Evolutionary conservation across 352 stramenopile species (phyloP), one percentile per base, ranked within the genome.

Genomic region (Globisporangium irregulare): DNA sequence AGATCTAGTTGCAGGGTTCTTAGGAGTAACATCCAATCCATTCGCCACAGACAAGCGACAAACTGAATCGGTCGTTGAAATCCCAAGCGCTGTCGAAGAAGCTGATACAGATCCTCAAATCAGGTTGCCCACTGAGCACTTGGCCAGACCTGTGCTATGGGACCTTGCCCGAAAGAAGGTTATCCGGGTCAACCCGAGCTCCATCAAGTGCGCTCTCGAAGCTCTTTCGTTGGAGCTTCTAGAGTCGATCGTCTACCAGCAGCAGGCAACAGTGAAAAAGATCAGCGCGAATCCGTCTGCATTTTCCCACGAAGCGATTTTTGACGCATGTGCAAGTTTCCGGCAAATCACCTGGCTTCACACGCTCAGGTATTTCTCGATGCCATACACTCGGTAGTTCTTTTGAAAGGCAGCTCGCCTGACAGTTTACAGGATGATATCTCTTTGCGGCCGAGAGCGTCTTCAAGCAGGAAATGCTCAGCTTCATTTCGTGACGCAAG

Each of bases 301-400:
- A 10, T 65, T 73, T 12, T 72, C 78, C 53, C 75, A 78, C 9
- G 69, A 79, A 18, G 73, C 79, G n/a, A 83, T 90, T 57, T 63
- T 81, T 24, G 80, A 91, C 34, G 73, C 58, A 9, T 93, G 85
- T 56, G 43, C 63, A 8, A 88, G 73, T 58, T 86, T 91, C 68
- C 83, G 83, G 22, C 78, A 91, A 72, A 74, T 73, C 34, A 51
- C 71, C 20, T 93, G 82, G 81, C 67, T 93, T 12, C 85, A 93
- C 61, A 79, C 74, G 2, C 63, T 93, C 32, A 78, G 78, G 85
- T 93, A 80, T 43, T 15, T 9, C 20, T 43, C 20, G 29, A 61
- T 9, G 22, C 1, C 29, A 67, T 43, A 12, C 3, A n/a, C 22
- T 48, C 20, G 29, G 0, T 20, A 2, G 20, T 60, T 18, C 25